These are phyloP conservation scores for Asclepias syriaca DNA, from an alignment of 257 asterid genomes.

Conservation along the genomic window DNA sequence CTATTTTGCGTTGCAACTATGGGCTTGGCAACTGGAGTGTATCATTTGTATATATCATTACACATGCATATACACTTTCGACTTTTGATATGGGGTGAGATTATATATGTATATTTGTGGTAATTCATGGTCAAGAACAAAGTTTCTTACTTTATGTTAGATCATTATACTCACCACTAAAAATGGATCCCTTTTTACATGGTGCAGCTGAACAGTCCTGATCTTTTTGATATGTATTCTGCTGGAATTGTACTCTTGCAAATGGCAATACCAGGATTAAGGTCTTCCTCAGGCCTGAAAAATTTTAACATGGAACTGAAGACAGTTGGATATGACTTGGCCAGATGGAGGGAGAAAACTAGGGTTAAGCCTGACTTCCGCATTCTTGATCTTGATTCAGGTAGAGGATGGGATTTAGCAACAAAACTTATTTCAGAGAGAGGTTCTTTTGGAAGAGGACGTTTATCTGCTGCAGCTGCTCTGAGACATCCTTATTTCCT, in stretches of 20 bases:
- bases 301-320: conserved; percentile 76
- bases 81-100: no score
- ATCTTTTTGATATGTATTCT: conserved; percentile 88
- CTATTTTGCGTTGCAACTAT: no score
- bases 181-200: background rate
- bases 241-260: conserved; percentile 92
- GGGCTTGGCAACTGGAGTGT: no score
- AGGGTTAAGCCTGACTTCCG: conserved; percentile 64
- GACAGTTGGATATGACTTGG: conserved; percentile 72
- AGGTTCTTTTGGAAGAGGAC: conserved; percentile 47
- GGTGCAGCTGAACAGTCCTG: conserved; percentile 88
- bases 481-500: conserved; percentile 91
- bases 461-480: conserved; percentile 88
- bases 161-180: background rate
- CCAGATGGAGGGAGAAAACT: conserved; percentile 74
- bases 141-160: background rate
- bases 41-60: no score
- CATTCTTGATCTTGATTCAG: conserved; percentile 86
- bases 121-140: background rate
- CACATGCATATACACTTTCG: no score
- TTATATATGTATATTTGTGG: no score
- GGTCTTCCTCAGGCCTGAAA: conserved; percentile 72
- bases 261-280: conserved; percentile 75
- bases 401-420: conserved; percentile 97
- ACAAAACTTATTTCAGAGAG: conserved; percentile 78